These are phyloP conservation scores for Saccharomycopsis hybrid DNA, from an alignment of 1,139 yeast species.

Conservation along the genomic window DNA sequence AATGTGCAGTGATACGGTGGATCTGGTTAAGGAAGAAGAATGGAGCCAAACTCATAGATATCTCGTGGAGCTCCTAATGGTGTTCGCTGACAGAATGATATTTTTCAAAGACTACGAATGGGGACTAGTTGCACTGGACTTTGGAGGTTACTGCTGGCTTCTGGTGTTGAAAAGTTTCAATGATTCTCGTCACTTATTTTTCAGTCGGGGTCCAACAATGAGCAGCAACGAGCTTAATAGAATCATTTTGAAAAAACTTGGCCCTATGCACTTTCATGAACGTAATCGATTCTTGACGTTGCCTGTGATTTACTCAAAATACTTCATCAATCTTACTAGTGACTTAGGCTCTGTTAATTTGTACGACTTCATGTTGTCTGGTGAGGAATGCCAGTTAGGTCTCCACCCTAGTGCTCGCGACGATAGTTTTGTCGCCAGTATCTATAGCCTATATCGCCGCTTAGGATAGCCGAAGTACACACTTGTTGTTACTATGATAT, in stretches of 20 bases:
- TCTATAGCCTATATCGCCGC: neutral
- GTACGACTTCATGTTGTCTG: neutral
- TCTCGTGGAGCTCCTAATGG: neutral
- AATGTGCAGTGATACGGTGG: neutral
- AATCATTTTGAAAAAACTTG: neutral
- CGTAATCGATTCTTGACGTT: neutral
- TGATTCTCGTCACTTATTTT: neutral
- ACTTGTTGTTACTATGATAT: too few species aligned
- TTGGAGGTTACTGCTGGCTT: neutral
- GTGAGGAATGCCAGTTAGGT: neutral
- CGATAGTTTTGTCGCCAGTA: neutral
- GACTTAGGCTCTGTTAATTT: neutral
- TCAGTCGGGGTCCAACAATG: neutral
- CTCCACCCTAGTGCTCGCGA: conserved; percentile 1
- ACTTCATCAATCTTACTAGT: neutral
- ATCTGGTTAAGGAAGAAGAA: neutral
- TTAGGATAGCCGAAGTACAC: too few species aligned
- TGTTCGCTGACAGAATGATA: neutral
- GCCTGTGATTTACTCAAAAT: neutral
- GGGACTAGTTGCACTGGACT: neutral
- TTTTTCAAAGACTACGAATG: conserved; percentile 1
- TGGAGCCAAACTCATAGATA: neutral
- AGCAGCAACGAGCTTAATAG: neutral
- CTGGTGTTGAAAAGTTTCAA: neutral
- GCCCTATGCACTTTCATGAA: neutral